These are phyloP conservation scores for Yamadazyma endophytica DNA, from an alignment of 805 yeast species.

Conservation along the genomic window DNA sequence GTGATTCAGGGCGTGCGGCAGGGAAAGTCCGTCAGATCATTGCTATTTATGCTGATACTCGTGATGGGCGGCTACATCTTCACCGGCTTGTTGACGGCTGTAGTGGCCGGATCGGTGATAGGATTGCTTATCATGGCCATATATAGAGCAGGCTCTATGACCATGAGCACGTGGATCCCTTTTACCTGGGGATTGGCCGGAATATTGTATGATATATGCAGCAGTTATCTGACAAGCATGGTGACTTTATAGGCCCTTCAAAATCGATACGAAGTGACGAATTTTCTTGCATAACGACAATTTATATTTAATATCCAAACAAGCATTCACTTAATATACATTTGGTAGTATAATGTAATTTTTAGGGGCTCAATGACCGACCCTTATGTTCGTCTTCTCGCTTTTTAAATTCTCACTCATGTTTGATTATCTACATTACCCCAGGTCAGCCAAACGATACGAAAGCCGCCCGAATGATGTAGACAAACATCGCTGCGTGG, in stretches of 20 bases:
- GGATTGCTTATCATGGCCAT: conserved; percentile 74
- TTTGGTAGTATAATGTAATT: not conserved
- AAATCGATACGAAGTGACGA: no score
- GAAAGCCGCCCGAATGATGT: conserved; percentile 1
- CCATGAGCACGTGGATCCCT: conserved; percentile 96
- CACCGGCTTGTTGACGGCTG: conserved; percentile 61
- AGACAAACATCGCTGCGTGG: conserved; percentile 7
- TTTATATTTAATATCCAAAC: not conserved
- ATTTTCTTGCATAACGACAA: not conserved
- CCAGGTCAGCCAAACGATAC: conserved; percentile 5
- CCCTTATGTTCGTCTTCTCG: not conserved
- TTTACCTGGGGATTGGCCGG: conserved; percentile 72
- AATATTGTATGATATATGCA: conserved; percentile 60
- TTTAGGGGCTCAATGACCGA: no score
- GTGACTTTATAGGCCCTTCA: conserved; percentile 14
- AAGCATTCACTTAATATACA: not conserved
- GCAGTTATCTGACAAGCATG: conserved; percentile 55
- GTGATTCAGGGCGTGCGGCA: conserved; percentile 18
- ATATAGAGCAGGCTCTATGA: conserved; percentile 73
- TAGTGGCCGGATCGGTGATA: conserved; percentile 68
- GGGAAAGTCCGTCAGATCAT: conserved; percentile 4
- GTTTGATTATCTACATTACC: conserved; percentile 9
- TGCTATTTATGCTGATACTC: conserved; percentile 3
- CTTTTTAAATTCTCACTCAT: no score
- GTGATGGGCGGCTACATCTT: conserved; percentile 34